These are phyloP conservation scores for Candida sanyaensis DNA, from an alignment of 1,139 yeast species.

Conservation along the genomic window DNA sequence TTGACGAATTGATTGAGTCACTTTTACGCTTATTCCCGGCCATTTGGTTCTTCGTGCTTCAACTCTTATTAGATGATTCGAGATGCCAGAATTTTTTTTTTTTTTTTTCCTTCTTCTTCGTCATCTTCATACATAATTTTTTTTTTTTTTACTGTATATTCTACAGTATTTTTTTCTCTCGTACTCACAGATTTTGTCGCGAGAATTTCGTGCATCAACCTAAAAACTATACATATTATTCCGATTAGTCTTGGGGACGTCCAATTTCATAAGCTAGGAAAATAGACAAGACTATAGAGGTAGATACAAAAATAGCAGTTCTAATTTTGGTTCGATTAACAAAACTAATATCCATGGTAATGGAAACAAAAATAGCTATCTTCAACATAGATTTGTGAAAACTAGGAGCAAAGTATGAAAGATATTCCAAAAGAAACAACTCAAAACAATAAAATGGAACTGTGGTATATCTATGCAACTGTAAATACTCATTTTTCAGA, in stretches of 20 bases:
- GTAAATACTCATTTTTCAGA: background rate
- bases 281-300: slow-evolving; percentile 9
- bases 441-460: slow-evolving; percentile 11
- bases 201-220: no score
- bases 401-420: slow-evolving; percentile 11
- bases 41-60: background rate
- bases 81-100: slow-evolving; percentile 13
- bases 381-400: slow-evolving; percentile 9
- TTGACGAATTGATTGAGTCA: slow-evolving; percentile 17
- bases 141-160: no score
- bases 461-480: background rate
- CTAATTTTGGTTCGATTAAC: slow-evolving; percentile 6
- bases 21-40: slow-evolving; percentile 22
- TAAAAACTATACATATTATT: background rate
- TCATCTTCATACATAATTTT: slow-evolving; percentile 7
- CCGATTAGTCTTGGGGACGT: background rate
- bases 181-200: no score
- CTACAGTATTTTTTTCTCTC: no score
- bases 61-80: background rate
- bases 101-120: no score
- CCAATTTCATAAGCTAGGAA: slow-evolving; percentile 8
- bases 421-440: slow-evolving; percentile 12
- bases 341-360: slow-evolving; percentile 7
- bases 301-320: slow-evolving; percentile 8
- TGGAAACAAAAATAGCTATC: slow-evolving; percentile 7